These are phyloP conservation scores for Cordyceps cicadae DNA, from an alignment of 2,329 filamentous ascomycete species.

Conservation along the genomic window DNA sequence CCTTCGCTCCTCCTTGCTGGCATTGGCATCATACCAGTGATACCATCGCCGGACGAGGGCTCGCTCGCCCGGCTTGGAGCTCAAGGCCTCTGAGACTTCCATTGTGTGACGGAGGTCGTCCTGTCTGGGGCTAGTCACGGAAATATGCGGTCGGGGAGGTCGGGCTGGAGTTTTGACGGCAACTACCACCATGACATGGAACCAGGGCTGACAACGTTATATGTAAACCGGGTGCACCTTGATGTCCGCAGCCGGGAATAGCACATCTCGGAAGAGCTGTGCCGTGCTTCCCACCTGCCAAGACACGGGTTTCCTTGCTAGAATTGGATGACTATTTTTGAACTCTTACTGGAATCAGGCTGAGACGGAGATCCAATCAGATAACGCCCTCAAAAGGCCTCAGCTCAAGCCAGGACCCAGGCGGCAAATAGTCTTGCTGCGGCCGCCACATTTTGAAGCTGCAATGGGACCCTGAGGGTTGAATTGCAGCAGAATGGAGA, in stretches of 20 bases:
- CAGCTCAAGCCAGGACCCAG: background rate
- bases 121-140: background rate
- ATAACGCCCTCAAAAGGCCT: background rate
- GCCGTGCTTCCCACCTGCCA: background rate
- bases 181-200: background rate
- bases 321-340: background rate
- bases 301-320: background rate
- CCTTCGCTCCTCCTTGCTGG: slow-evolving; percentile 32
- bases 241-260: slow-evolving; percentile 1
- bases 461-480: background rate
- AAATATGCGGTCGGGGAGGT: background rate
- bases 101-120: background rate
- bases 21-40: slow-evolving; percentile 35
- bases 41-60: slow-evolving; percentile 21
- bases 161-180: background rate
- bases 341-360: background rate
- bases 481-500: background rate
- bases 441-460: background rate
- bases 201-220: background rate
- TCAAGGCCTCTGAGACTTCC: background rate
- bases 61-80: background rate
- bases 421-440: background rate
- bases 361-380: background rate
- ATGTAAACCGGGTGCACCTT: background rate
- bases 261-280: background rate